These are phyloP conservation scores for Staphylotrichum longicolle DNA, from an alignment of 495 filamentous ascomycete species.

Conservation along the genomic window DNA sequence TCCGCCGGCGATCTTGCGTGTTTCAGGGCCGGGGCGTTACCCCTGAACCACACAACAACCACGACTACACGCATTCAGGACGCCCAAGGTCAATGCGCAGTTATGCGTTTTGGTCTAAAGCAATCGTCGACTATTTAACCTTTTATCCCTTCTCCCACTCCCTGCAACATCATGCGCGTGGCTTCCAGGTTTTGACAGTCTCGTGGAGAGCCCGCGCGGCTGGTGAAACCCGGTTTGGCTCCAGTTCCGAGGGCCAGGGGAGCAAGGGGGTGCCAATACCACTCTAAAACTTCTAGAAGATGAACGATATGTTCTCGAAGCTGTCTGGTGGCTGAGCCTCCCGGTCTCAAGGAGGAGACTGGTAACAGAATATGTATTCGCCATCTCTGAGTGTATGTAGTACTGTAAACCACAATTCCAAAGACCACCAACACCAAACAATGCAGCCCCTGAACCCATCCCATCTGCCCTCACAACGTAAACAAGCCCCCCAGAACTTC, in stretches of 20 bases:
- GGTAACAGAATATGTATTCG: too few species aligned
- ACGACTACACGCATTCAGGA: neutral
- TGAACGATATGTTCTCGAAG: neutral
- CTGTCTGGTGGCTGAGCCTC: too few species aligned
- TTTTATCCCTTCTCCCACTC: neutral
- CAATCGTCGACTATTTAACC: neutral
- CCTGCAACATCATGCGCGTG: conserved; percentile 3
- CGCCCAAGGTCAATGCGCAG: neutral
- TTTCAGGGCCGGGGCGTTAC: neutral
- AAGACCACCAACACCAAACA: conserved; percentile 16
- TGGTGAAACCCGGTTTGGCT: conserved; percentile 4
- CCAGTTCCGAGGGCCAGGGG: neutral
- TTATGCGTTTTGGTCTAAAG: conserved; percentile 1
- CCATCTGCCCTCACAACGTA: neutral
- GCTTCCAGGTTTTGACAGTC: neutral
- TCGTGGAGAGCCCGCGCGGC: neutral
- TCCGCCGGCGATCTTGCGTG: conserved; percentile 8
- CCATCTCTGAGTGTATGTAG: too few species aligned
- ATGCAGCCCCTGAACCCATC: conserved; percentile 10
- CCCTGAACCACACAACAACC: conserved; percentile 12
- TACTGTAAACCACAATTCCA: conserved; percentile 2
- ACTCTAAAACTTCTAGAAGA: neutral
- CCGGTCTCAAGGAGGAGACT: too few species aligned
- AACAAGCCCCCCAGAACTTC: conserved; percentile 1
- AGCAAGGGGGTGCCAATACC: neutral